These are phyloP conservation scores for Aspergillus bertholletiae DNA, from an alignment of 495 filamentous ascomycete genomes.

Conservation along the genomic window DNA sequence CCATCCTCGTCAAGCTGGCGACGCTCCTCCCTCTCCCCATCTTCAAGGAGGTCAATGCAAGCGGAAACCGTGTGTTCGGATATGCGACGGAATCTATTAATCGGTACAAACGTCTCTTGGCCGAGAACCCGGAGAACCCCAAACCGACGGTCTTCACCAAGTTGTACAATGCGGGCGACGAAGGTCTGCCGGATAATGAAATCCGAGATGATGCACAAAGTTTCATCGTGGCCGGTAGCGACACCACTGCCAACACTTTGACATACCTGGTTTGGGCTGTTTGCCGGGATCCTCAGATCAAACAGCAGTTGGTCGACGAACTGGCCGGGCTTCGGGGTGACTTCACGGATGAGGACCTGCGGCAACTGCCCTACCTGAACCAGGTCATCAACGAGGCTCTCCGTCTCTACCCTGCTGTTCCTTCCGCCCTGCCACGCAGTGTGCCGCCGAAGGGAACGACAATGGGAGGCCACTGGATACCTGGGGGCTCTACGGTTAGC, in stretches of 20 bases:
- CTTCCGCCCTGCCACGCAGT: conserved; percentile 38
- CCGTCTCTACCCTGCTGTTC: conserved; percentile 49
- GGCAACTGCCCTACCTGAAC: conserved; percentile 40
- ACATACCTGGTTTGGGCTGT: conserved; percentile 35
- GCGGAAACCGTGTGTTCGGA: conserved; percentile 6
- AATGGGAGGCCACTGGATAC: conserved; percentile 27
- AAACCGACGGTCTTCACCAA: conserved; percentile 48
- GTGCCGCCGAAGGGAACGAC: conserved; percentile 25
- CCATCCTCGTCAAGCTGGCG: conserved; percentile 19
- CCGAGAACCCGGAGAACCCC: conserved; percentile 28
- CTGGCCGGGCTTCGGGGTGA: conserved; percentile 13
- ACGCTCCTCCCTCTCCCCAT: conserved; percentile 6
- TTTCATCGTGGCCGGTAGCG: conserved; percentile 49
- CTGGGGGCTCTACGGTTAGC: conserved; percentile 26
- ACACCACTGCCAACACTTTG: conserved; percentile 40
- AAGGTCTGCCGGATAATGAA: conserved; percentile 34
- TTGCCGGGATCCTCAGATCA: conserved; percentile 13
- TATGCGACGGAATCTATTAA: conserved; percentile 38
- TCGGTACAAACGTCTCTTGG: conserved; percentile 39
- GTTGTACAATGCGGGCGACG: conserved; percentile 33
- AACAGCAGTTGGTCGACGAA: conserved; percentile 16
- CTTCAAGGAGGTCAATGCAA: conserved; percentile 5
- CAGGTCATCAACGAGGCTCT: conserved; percentile 54
- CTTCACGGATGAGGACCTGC: conserved; percentile 24
- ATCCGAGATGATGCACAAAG: conserved; percentile 37